Conservation (phyloP, 306 rosid species). For the Vachellia pachyceras region DNA sequence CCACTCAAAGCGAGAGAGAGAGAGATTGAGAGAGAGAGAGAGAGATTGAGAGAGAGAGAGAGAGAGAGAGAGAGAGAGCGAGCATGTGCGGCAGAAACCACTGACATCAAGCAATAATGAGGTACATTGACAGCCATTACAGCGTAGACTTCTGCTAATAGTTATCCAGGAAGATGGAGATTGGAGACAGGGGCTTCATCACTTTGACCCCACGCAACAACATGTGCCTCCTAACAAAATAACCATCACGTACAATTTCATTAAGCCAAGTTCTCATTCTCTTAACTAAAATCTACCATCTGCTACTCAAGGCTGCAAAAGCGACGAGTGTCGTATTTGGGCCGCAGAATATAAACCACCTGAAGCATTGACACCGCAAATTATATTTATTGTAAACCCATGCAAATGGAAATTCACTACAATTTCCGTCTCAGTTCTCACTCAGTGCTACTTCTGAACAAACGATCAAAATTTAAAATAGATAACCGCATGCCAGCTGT, state of each 20-base stretch:
- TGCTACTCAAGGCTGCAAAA: not conserved
- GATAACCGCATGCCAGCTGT: conserved; percentile 21
- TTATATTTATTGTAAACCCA: conserved; percentile 18
- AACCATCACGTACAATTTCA: not conserved
- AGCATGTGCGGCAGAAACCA: not conserved
- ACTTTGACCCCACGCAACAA: not conserved
- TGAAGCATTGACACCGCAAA: not conserved
- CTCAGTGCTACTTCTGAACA: not conserved
- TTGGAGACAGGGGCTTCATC: not conserved
- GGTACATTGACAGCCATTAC: not conserved
- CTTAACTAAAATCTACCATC: too few species aligned
- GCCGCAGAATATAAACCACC: not conserved
- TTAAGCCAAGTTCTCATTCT: not conserved
- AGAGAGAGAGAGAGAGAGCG: too few species aligned
- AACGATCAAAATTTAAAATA: conserved; percentile 16
- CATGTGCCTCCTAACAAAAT: not conserved
- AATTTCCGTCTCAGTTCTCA: conserved; percentile 27
- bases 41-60: too few species aligned
- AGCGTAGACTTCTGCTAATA: not conserved
- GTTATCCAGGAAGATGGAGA: not conserved
- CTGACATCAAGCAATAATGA: not conserved
- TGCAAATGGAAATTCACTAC: too few species aligned
- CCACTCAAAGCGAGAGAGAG: not conserved
- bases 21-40: too few species aligned
- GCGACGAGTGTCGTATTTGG: not conserved